phyloP scores from a whole-genome alignment of 1,284 basidiomycete genomes.

The Sporisorium scitamineum region DNA sequence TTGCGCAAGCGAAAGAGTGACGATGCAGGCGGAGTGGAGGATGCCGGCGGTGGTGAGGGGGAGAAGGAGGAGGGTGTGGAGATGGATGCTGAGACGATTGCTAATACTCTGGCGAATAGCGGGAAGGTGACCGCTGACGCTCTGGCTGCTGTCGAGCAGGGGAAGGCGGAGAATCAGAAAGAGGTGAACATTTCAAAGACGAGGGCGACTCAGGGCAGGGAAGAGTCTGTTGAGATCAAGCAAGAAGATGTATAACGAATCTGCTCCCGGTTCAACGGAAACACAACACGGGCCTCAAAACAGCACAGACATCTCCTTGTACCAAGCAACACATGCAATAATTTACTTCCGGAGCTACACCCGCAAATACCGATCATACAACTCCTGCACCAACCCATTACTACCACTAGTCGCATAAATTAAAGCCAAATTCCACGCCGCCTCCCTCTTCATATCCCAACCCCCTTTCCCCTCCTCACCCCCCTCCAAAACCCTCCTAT shows the following conservation, averaged over 20 bases:
- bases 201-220: background rate
- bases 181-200: background rate
- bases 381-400: constrained; percentile 19
- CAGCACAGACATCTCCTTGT: too few species aligned
- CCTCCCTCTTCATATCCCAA: constrained; percentile 53
- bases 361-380: constrained; percentile 48
- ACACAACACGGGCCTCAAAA: too few species aligned
- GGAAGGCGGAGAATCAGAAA: background rate
- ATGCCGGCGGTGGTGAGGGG: background rate
- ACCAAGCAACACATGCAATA: background rate
- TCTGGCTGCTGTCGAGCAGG: background rate
- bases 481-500: constrained; percentile 44
- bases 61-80: background rate
- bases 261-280: too few species aligned
- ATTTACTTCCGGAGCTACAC: constrained; percentile 17
- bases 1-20: constrained; percentile 15
- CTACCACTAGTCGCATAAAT: constrained; percentile 57
- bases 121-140: background rate
- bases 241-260: background rate
- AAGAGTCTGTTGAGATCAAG: background rate
- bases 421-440: constrained; percentile 62
- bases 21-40: background rate
- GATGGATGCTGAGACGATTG: background rate
- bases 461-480: background rate
- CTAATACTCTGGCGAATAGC: background rate